Evolutionary conservation across 805 yeast genomes (phyloP), one percentile per base, ranked within the genome.

Genomic region (Wickerhamiella bombiphila): DNA sequence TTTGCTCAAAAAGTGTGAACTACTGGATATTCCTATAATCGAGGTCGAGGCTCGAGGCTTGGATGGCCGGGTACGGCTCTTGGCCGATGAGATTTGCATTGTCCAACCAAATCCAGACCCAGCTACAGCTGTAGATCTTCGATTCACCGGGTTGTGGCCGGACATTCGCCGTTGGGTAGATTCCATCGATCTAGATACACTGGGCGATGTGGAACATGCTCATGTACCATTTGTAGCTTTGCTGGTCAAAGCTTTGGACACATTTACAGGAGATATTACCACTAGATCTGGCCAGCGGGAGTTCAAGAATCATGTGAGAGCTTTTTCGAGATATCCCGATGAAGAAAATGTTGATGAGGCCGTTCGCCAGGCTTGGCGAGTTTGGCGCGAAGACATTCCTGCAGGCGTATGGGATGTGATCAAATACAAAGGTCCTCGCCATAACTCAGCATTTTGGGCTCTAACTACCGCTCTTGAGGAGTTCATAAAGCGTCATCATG

Each of bases 71-170:
- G 43, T 80, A 3, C 61, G 74, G 30, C 51, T 78, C 3, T 57
- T 69, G 22, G 53, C 69, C n/a, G 54, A 51, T 20, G 82, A 76
- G 47, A 72, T 72, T 48, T 69, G 76, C n/a, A 69, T 81, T 2
- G 39, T 82, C 13, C 86, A 86, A 42, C 72, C 94, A 0, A 93
- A 83, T 53, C 73, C 76, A 0, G 74, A 63, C 24, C 61, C 69
- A 3, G 29, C 33, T 1, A 42, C 42, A 6, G 50, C 75, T 2
- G 71, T 66, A 19, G 94, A 82, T 49, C 57, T 85, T 41, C 59
- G 93, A 36, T 56, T 85, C 14, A 76, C 73, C 42, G 31, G 36
- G 2, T 80, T 91, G 1, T 88, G 95, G 94, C 58, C 64, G 1
- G 83, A 80, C 46, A 56, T 85, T 5, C 54, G 56, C 26, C 58